These are phyloP conservation scores for Kazachstania sp. DNA, from an alignment of 1,139 yeast species.

Conservation along the genomic window DNA sequence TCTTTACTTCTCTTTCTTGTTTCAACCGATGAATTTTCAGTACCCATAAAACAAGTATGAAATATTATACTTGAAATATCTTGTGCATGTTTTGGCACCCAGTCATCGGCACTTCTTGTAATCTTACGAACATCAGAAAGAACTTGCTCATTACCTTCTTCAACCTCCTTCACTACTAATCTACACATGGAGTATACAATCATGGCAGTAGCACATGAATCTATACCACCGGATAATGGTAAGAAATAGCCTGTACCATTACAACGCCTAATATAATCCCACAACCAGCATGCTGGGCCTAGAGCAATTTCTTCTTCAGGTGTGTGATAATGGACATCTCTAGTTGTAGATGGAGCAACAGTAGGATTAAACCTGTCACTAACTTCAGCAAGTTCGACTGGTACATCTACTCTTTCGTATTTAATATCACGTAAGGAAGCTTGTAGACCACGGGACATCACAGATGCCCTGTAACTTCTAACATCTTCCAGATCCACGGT, in stretches of 20 bases:
- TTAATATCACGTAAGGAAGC: conserved; percentile 41
- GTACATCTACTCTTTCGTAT: conserved; percentile 56
- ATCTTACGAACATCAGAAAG: conserved; percentile 62
- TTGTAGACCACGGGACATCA: conserved; percentile 75
- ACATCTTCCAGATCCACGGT: conserved; percentile 91
- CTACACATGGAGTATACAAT: conserved; percentile 93
- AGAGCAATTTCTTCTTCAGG: conserved; percentile 96
- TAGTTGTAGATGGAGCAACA: conserved; percentile 51
- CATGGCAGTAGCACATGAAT: conserved; percentile 93
- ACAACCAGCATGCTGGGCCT: conserved; percentile 98
- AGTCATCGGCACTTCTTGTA: conserved; percentile 44
- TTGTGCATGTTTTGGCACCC: conserved; percentile 63
- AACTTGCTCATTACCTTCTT: conserved; percentile 64
- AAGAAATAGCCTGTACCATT: conserved; percentile 84
- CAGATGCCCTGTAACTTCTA: conserved; percentile 61
- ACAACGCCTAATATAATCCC: conserved; percentile 94
- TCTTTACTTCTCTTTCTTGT: conserved; percentile 80
- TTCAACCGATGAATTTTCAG: conserved; percentile 80
- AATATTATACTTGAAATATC: conserved; percentile 70
- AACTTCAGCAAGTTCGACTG: conserved; percentile 53
- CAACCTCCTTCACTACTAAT: conserved; percentile 59
- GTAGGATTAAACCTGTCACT: conserved; percentile 50
- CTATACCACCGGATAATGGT: conserved; percentile 95
- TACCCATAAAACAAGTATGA: conserved; percentile 93
- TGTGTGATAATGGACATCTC: conserved; percentile 51